phyloP scores from a whole-genome alignment of 768 basidiomycete genomes.

The Pilatotrama ljubarskyi region DNA sequence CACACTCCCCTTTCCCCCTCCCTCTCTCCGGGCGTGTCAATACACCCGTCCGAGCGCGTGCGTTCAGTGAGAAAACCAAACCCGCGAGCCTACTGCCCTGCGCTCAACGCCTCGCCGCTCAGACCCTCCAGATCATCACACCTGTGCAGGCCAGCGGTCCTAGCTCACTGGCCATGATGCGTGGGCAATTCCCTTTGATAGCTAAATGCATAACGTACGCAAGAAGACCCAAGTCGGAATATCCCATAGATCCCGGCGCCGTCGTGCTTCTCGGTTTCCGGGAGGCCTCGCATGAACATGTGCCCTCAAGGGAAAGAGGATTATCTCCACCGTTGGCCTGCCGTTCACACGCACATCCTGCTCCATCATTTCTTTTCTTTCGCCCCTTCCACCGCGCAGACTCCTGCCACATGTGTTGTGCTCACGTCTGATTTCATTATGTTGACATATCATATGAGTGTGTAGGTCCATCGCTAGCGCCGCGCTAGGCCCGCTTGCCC shows the following conservation, averaged over 20 bases:
- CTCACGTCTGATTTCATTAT: constrained; percentile 24
- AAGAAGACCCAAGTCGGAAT: constrained; percentile 14
- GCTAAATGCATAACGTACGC: constrained; percentile 25
- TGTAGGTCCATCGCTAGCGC: constrained; percentile 20
- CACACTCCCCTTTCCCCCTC: too few species aligned
- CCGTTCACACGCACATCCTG: constrained; percentile 14
- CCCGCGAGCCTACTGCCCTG: constrained; percentile 9
- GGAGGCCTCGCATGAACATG: background rate
- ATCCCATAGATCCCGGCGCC: constrained; percentile 13
- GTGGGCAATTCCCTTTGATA: constrained; percentile 20
- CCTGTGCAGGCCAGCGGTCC: constrained; percentile 12
- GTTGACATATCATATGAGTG: constrained; percentile 19
- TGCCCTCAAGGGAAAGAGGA: constrained; percentile 17
- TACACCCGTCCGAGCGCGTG: too few species aligned
- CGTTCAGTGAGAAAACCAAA: background rate
- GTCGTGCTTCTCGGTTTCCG: constrained; percentile 11
- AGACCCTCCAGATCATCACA: constrained; percentile 12
- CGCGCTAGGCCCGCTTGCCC: constrained; percentile 5
- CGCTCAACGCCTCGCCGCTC: background rate
- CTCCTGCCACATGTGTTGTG: constrained; percentile 20
- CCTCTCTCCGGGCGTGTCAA: too few species aligned
- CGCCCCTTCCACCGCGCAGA: constrained; percentile 4
- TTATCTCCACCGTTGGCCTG: constrained; percentile 22
- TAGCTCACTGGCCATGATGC: background rate
- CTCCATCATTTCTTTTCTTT: constrained; percentile 14